A percentile compares a stretch with the other conserved stretches of the same genome.
Conservation (phyloP, 371 early-diverging fungal species). For the Smittium culicis region DNA sequence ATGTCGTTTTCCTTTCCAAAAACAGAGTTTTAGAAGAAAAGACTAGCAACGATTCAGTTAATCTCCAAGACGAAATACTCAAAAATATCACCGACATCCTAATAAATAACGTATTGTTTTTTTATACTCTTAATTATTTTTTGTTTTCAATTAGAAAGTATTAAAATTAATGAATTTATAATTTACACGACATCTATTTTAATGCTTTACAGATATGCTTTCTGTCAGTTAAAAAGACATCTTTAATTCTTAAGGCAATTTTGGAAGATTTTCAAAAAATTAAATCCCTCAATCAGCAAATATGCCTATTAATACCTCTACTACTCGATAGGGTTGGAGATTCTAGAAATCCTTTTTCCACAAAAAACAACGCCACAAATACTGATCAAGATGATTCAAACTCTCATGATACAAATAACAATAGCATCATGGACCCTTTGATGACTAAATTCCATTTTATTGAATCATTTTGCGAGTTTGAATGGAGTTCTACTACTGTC, state of each 20-base stretch:
- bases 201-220: neutral
- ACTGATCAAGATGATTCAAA: neutral
- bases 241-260: neutral
- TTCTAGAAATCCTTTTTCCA: neutral
- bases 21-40: neutral
- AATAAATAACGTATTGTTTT: neutral
- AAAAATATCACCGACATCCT: neutral
- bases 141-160: neutral
- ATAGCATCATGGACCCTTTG: neutral
- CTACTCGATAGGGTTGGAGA: neutral
- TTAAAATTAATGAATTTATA: too few relatives aligned
- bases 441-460: neutral
- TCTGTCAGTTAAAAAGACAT: neutral
- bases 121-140: neutral
- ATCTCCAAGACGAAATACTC: neutral
- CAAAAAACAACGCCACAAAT: neutral
- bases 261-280: neutral
- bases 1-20: neutral
- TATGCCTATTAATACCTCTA: neutral
- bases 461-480: neutral
- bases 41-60: neutral
- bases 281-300: neutral
- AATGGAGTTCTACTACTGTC: neutral
- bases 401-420: neutral
- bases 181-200: neutral